A percentile compares a stretch with the other conserved stretches of the same genome.
These are phyloP conservation scores for Verticillium isaacii DNA, from an alignment of 2,329 filamentous ascomycete genomes.

Conservation along the genomic window DNA sequence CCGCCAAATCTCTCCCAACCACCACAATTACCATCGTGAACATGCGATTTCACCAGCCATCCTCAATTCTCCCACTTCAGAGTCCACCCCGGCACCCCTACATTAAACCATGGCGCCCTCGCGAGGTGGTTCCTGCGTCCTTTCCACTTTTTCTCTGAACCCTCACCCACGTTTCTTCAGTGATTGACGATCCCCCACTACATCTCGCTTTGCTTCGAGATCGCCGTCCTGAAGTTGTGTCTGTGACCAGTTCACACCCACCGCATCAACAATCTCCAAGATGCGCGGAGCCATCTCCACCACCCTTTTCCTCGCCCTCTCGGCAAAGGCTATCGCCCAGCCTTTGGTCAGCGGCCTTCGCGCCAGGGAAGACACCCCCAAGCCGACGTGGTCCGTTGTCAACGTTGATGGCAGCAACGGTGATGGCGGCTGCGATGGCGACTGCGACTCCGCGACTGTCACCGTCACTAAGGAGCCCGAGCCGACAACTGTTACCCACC, in stretches of 20 bases:
- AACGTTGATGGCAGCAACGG: slow-evolving; percentile 16
- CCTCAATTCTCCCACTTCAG: neutral
- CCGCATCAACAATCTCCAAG: slow-evolving; percentile 11
- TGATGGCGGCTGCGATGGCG: slow-evolving; percentile 5
- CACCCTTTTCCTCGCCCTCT: slow-evolving; percentile 18
- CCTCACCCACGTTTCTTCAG: slow-evolving; percentile 2
- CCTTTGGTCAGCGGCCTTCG: slow-evolving; percentile 18
- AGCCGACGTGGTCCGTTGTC: slow-evolving; percentile 24
- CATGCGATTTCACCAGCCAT: slow-evolving; percentile 11
- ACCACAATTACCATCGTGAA: slow-evolving; percentile 12
- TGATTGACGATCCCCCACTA: neutral
- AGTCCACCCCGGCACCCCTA: slow-evolving; percentile 1
- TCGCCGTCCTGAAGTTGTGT: neutral
- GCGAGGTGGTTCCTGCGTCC: slow-evolving; percentile 2
- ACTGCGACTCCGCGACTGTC: slow-evolving; percentile 14
- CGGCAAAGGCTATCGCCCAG: slow-evolving; percentile 18
- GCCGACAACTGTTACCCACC: slow-evolving; percentile 20
- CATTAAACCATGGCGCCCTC: neutral
- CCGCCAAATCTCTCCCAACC: slow-evolving; percentile 10
- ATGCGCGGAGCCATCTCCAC: slow-evolving; percentile 22
- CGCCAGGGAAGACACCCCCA: slow-evolving; percentile 5
- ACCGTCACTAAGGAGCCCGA: slow-evolving; percentile 21
- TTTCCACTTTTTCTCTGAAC: slow-evolving; percentile 5
- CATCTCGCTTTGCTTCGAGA: neutral
- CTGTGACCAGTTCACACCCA: neutral